Evolutionary conservation across 139 green algal species (phyloP), one percentile per base, ranked within the genome.

Genomic region (Coelastrella sp.): DNA sequence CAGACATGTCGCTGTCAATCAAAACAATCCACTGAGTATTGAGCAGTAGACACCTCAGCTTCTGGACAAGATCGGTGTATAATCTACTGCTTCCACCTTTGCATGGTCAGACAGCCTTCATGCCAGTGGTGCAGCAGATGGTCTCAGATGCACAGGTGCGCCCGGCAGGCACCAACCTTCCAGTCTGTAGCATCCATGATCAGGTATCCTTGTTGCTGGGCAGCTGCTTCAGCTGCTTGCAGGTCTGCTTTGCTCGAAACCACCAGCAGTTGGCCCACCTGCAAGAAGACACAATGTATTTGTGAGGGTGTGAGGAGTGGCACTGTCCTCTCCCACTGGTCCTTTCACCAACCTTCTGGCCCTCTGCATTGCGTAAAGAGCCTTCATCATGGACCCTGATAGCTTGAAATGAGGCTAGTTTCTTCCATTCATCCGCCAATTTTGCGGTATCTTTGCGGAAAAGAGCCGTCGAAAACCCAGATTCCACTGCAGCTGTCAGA

Each of bases 111-210:
- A n/a, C n/a, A n/a, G n/a, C n/a, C n/a, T n/a, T n/a, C n/a, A n/a
- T n/a, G n/a, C n/a, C n/a, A n/a, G n/a, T n/a, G n/a, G n/a, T n/a
- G n/a, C n/a, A n/a, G 57, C 57, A 66, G 2, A 7, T 32, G 13
- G 57, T 66, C 11, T 23, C 15, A 57, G 0, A 57, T 9, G 1
- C 45, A 23, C 11, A 9, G 0, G 0, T 64, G 53, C 9, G n/a
- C 27, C 2, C 8, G 8, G 45, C 45, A 57, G 59, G 13, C 11
- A 32, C 75, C 53, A 6, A 89, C 85, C 81, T 91, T 91, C 85
- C 91, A 94, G 84, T 94, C 91, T 50, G 72, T 41, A 0, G 89
- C 88, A 59, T 93, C 90, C 89, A 94, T 71, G 5, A 94, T 51
- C n/a, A 89, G n/a, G 8, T 50, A 75, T 30, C 83, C 88, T 6